Conservation (phyloP, 2,329 filamentous ascomycete genomes). For the Beauveria scarabaeidicola region DNA sequence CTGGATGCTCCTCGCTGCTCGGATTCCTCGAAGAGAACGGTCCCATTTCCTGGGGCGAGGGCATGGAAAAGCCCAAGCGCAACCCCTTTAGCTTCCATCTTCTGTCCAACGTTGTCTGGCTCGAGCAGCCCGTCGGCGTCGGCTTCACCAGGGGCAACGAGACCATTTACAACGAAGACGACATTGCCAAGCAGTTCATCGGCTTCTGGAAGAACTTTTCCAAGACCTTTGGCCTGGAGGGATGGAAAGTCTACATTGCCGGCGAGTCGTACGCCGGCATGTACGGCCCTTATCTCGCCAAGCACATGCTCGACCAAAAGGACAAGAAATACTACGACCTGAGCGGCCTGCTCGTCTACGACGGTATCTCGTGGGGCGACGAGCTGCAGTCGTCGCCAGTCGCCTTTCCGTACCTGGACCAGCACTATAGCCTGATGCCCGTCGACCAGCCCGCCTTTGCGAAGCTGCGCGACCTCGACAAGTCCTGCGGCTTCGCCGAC, state of each 20-base stretch:
- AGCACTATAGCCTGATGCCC: constrained; percentile 51
- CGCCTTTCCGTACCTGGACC: constrained; percentile 50
- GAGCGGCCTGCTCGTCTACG: constrained; percentile 62
- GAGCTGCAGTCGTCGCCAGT: constrained; percentile 37
- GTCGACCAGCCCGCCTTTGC: constrained; percentile 52
- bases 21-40: constrained; percentile 72
- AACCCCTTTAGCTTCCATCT: constrained; percentile 70
- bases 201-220: constrained; percentile 69
- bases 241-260: constrained; percentile 59
- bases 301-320: constrained; percentile 60
- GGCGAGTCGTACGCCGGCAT: constrained; percentile 63
- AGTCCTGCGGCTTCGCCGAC: constrained; percentile 53
- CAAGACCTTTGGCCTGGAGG: constrained; percentile 53
- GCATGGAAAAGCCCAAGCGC: constrained; percentile 54
- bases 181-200: constrained; percentile 58
- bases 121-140: constrained; percentile 59
- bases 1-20: constrained; percentile 53
- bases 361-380: constrained; percentile 53
- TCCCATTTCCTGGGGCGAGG: constrained; percentile 61
- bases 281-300: constrained; percentile 64
- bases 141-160: constrained; percentile 60
- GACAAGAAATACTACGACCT: constrained; percentile 61
- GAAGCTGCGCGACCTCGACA: constrained; percentile 41
- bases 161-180: constrained; percentile 55
- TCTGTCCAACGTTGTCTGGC: constrained; percentile 68